Base-by-base conservation (phyloP, 371 early-diverging fungal genomes). In the Ordospora colligata region DNA sequence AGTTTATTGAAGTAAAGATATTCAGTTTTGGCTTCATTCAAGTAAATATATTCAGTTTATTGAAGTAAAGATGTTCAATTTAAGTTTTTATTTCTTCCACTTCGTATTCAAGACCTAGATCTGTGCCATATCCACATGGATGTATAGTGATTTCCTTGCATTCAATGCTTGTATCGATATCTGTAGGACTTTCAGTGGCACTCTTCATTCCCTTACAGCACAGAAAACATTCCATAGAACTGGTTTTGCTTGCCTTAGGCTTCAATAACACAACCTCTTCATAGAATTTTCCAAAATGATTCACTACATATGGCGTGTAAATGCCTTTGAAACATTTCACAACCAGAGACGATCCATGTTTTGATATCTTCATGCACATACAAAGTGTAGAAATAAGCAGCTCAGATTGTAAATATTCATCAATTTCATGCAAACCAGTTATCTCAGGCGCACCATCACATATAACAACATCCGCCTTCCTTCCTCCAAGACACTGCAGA, bases 371-470 rank as follows among this genome's bases (percentile, higher is more conserved):
- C 5, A 91, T 89, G 19, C 95, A 91, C 81, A 96, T 93, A 79
- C 92, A 91, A 71, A 96, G 87, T 6, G 96, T 90, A 3, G 94
- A 91, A 40, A 92, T 85, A 27, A 96, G 80, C 11, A 97, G 87
- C 80, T 95, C 93, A 5, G 92, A 91, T 80, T 97, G 98, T 73
- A 95, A 90, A 81, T 93, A 96, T 84, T 95, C 96, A 87, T 97
- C 98, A 88, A 96, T 89, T 79, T 96, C 97, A 79, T 95, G 96
- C 51, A 95, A 87, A 42, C 97, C 97, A 21, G 96, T 96, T 21
- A 95, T 91, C 86, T 97, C 97, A 11, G 97, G 96, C 8, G 98
- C 98, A 62, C 96, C 96, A 67, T 95, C 95, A 84, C 94, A 93
- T 19, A 97, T 89, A 19, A 96, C 92, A 73, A 96, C 84, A 81